phyloP scores from a whole-genome alignment of 2,329 filamentous ascomycete species.

The Aspergillus sp. region DNA sequence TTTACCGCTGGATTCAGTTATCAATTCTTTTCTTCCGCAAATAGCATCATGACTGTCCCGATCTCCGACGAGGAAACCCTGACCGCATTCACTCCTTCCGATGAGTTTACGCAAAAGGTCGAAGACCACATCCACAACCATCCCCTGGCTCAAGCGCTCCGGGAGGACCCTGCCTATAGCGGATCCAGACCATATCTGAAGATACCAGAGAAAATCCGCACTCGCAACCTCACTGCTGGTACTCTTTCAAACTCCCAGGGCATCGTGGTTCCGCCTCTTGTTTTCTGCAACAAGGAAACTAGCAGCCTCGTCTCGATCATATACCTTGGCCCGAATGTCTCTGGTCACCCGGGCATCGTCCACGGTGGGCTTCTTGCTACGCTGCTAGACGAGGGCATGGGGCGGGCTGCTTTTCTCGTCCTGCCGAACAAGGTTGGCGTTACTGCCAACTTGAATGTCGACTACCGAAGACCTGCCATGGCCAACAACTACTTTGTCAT shows the following conservation, averaged over 20 bases:
- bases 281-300: slow-evolving; percentile 73
- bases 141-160: slow-evolving; percentile 72
- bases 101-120: slow-evolving; percentile 61
- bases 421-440: slow-evolving; percentile 80
- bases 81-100: slow-evolving; percentile 63
- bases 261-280: slow-evolving; percentile 79
- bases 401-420: slow-evolving; percentile 83
- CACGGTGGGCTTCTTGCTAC: slow-evolving; percentile 93
- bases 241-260: slow-evolving; percentile 75
- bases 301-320: slow-evolving; percentile 72
- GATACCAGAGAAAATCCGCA: slow-evolving; percentile 71
- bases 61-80: slow-evolving; percentile 74
- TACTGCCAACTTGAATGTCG: slow-evolving; percentile 80
- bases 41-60: slow-evolving; percentile 40
- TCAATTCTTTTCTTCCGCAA: slow-evolving; percentile 31
- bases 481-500: slow-evolving; percentile 79
- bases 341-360: slow-evolving; percentile 86
- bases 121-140: slow-evolving; percentile 76
- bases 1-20: slow-evolving; percentile 37
- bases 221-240: slow-evolving; percentile 79
- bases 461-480: slow-evolving; percentile 80
- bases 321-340: slow-evolving; percentile 78
- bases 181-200: slow-evolving; percentile 88
- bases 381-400: slow-evolving; percentile 86
- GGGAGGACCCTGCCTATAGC: slow-evolving; percentile 66